Conservation (phyloP, 805 yeast species). For the Kodamaea neixiangensis region DNA sequence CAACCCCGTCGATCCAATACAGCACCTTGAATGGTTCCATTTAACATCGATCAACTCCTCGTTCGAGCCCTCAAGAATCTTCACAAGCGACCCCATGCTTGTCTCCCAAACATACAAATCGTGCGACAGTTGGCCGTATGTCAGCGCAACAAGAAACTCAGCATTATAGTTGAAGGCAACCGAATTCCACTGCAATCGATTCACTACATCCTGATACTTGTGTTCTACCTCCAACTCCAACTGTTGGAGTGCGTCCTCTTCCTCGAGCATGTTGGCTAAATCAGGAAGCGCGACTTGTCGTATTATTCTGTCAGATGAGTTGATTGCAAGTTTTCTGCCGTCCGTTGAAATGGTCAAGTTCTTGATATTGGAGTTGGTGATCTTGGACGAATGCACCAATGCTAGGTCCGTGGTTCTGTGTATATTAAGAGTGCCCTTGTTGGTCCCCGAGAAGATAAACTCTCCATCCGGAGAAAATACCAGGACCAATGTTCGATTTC, state of each 20-base stretch:
- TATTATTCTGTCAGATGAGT: slow-evolving; percentile 75
- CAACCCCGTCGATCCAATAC: slow-evolving; percentile 78
- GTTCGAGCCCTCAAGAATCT: slow-evolving; percentile 86
- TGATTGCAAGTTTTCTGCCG: slow-evolving; percentile 65
- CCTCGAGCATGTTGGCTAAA: slow-evolving; percentile 26
- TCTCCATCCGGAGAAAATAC: slow-evolving; percentile 55
- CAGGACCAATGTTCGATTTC: slow-evolving; percentile 47
- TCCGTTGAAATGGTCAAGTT: slow-evolving; percentile 59
- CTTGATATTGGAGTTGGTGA: slow-evolving; percentile 73
- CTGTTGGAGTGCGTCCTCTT: slow-evolving; percentile 21
- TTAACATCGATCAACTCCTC: slow-evolving; percentile 85
- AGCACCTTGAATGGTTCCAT: slow-evolving; percentile 78
- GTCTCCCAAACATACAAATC: slow-evolving; percentile 95
- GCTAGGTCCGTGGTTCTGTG: slow-evolving; percentile 29
- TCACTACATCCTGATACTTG: slow-evolving; percentile 87
- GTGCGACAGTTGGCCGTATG: slow-evolving; percentile 80
- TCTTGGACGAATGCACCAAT: slow-evolving; percentile 50
- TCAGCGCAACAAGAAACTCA: slow-evolving; percentile 86
- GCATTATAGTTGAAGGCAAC: slow-evolving; percentile 70
- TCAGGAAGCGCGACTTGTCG: slow-evolving; percentile 59
- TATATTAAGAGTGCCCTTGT: slow-evolving; percentile 76
- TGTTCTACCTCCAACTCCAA: slow-evolving; percentile 70
- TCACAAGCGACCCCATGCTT: slow-evolving; percentile 78
- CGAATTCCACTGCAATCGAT: slow-evolving; percentile 84
- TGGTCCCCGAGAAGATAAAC: slow-evolving; percentile 71